Evolutionary conservation across 1,139 yeast species (phyloP).

Genomic region (Geotrichum fermentans): DNA sequence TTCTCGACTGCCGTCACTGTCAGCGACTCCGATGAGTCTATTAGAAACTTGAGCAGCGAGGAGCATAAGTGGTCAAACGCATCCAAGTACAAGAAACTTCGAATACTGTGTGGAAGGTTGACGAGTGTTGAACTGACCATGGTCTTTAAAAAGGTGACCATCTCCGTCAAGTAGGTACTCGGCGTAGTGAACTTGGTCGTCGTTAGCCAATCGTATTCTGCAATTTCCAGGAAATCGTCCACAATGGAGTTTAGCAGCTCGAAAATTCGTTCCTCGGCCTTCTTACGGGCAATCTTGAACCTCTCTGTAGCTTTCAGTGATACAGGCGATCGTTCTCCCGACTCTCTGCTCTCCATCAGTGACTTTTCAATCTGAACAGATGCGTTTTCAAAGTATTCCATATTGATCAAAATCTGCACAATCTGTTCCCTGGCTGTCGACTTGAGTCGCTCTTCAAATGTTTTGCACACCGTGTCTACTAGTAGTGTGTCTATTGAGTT

Average conservation of each 20-base stretch:
- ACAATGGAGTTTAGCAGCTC: constrained; percentile 65
- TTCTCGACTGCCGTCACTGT: constrained; percentile 51
- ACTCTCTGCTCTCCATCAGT: constrained; percentile 36
- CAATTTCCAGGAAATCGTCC: constrained; percentile 73
- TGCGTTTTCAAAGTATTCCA: constrained; percentile 72
- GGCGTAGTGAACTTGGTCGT: constrained; percentile 55
- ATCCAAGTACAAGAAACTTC: constrained; percentile 73
- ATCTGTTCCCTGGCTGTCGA: constrained; percentile 78
- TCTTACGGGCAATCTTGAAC: constrained; percentile 60
- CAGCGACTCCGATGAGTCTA: constrained; percentile 42
- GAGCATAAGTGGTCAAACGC: constrained; percentile 82
- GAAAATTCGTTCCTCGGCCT: constrained; percentile 78
- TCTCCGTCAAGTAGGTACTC: constrained; percentile 70
- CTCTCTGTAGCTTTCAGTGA: constrained; percentile 49
- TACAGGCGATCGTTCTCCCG: constrained; percentile 36
- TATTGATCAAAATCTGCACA: constrained; percentile 80
- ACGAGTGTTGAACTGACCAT: constrained; percentile 84
- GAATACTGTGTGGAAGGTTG: constrained; percentile 71
- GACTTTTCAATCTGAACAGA: constrained; percentile 44
- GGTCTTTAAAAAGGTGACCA: constrained; percentile 82
- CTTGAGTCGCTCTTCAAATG: constrained; percentile 59
- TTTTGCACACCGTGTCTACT: constrained; percentile 63
- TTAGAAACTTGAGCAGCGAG: constrained; percentile 58
- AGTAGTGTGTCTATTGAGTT: constrained; percentile 64
- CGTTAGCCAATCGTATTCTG: constrained; percentile 77